Evolutionary conservation across 2,329 filamentous ascomycete genomes (phyloP), one percentile per base, ranked within the genome.

Genomic region (Sporothrix humicola): DNA sequence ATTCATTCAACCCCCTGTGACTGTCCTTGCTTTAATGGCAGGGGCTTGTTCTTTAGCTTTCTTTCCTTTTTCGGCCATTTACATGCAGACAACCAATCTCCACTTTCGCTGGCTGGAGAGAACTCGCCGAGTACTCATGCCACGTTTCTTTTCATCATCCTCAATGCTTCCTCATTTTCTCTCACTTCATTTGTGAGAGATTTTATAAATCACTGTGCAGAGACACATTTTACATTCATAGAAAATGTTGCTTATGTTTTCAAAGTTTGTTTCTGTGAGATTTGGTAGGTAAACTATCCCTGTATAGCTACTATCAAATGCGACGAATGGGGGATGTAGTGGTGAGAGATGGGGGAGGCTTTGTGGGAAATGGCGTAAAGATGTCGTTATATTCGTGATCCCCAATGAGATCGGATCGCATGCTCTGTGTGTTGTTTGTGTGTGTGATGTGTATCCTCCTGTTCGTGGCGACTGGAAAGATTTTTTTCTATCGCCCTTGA

Each of bases 51-150:
- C 23, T 46, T 44, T 63, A 42, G 69, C 69, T 48, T 42, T 71
- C 69, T 58, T 71, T 71, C 56, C 69, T 52, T 15, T 63, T 71
- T 71, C 8, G 69, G 69, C 44, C 56, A 52, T 71, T 71, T 52
- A 71, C 69, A 71, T 56, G 69, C 52, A 54, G n/a, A 23, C 31
- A 17, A 17, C 31, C 44, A 10, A n/a, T 59, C 52, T 20, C 31
- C 66, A 69, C 66, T 54, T 56, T 69, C 15, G 26, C 66, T 37
- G n/a, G 2, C 52, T 17, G 13, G 3, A 26, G 48, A 20, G 13
- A 31, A 9, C 12, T n/a, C 20, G 9, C 23, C 4, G 31, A 37
- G 31, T 37, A 37, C 9, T n/a, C 23, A 52, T 46, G 20, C 65
- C 20, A 31, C 48, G 12, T 44, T 59, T 17, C 54, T 31, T 26